phyloP scores from a whole-genome alignment of 2,329 filamentous ascomycete species.

The Nemania sp. region DNA sequence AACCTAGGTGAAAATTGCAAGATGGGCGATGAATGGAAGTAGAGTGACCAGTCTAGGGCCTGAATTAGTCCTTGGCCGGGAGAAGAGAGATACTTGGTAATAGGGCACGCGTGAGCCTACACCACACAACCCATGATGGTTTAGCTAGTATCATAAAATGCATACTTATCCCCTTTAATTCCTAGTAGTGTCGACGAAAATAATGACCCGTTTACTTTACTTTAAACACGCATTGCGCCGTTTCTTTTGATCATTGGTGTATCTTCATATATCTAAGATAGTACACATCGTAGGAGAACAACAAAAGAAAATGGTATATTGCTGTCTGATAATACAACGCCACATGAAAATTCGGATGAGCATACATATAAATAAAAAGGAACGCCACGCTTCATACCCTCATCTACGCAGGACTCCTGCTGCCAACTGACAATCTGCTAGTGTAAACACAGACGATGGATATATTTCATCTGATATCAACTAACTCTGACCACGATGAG shows the following conservation, averaged over 20 bases:
- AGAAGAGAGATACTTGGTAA: not conserved
- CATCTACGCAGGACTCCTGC: not conserved
- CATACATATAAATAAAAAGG: not conserved
- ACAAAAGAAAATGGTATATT: constrained; percentile 14
- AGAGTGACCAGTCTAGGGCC: not conserved
- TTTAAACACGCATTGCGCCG: not conserved
- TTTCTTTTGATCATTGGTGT: not conserved
- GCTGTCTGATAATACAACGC: constrained; percentile 15
- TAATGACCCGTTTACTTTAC: not conserved
- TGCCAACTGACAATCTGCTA: not conserved
- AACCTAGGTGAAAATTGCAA: not conserved
- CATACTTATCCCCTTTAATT: not conserved
- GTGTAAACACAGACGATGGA: not conserved
- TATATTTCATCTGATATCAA: not conserved
- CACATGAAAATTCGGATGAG: not conserved
- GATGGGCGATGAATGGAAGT: not conserved
- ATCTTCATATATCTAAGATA: not conserved
- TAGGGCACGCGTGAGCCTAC: not conserved
- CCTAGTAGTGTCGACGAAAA: not conserved
- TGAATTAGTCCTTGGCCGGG: not conserved
- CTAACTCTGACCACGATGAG: not conserved
- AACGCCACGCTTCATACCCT: constrained; percentile 17
- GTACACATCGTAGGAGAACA: not conserved
- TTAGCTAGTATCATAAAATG: not conserved
- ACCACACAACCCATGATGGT: not conserved